Conservation (phyloP, 441 rosid genomes). For the Caryocar brasiliense region DNA sequence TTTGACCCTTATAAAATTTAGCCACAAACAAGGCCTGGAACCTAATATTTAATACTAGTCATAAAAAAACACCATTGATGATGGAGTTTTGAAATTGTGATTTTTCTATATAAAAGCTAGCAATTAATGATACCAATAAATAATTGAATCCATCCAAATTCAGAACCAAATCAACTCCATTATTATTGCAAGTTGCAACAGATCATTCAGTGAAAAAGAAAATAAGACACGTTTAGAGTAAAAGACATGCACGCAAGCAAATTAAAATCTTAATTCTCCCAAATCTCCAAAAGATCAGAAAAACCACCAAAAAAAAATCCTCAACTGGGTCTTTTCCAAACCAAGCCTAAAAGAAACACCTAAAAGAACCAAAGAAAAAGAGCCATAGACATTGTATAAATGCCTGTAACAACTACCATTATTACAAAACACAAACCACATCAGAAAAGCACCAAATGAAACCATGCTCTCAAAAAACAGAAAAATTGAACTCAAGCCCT, state of each 20-base stretch:
- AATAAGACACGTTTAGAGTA: neutral
- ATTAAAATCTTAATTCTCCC: slow-evolving; percentile 1
- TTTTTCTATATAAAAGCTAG: too few relatives aligned
- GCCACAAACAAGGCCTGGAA: neutral
- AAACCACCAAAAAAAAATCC: neutral
- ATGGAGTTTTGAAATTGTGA: slow-evolving; percentile 2
- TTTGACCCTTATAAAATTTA: neutral
- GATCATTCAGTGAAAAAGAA: neutral
- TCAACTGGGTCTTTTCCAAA: slow-evolving; percentile 11
- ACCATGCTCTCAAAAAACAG: too few relatives aligned
- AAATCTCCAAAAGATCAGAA: neutral
- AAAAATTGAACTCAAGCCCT: too few relatives aligned
- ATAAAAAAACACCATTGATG: neutral
- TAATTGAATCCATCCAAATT: neutral
- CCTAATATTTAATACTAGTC: neutral
- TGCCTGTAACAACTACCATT: too few relatives aligned
- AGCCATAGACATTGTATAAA: too few relatives aligned
- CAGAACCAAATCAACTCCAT: slow-evolving; percentile 8
- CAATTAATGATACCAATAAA: slow-evolving; percentile 1
- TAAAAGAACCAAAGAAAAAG: too few relatives aligned
- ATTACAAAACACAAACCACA: too few relatives aligned
- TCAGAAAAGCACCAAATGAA: too few relatives aligned
- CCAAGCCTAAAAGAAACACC: slow-evolving; percentile 3
- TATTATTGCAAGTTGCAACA: neutral
- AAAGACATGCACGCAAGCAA: neutral